phyloP scores from a whole-genome alignment of 2,329 filamentous ascomycete species.

The Curvularia lunata region DNA sequence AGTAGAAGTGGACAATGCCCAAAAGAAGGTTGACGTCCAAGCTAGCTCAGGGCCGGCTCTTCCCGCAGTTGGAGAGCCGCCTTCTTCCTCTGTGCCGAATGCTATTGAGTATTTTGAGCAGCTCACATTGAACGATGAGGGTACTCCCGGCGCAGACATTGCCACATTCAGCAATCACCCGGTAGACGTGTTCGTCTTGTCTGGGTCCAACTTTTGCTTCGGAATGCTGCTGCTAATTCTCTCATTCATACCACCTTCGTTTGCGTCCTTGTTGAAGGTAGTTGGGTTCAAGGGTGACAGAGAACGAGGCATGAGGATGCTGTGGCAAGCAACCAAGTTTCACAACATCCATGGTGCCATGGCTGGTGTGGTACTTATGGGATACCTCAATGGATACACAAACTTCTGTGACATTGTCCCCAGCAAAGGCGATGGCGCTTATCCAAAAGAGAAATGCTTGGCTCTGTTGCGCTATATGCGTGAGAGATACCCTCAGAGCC shows the following conservation, averaged over 20 bases:
- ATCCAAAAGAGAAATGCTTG: constrained; percentile 72
- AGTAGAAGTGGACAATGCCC: constrained; percentile 32
- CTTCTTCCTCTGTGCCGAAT: constrained; percentile 30
- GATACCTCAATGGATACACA: constrained; percentile 86
- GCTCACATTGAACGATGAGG: constrained; percentile 36
- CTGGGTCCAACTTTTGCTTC: constrained; percentile 87
- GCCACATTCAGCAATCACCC: constrained; percentile 71
- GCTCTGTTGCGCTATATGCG: constrained; percentile 76
- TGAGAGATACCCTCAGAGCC: constrained; percentile 76
- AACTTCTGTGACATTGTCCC: constrained; percentile 89
- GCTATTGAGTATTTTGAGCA: constrained; percentile 41
- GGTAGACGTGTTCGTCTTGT: constrained; percentile 87
- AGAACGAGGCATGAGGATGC: constrained; percentile 78
- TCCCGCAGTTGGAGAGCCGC: constrained; percentile 25
- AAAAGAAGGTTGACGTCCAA: constrained; percentile 29
- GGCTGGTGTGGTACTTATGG: constrained; percentile 78
- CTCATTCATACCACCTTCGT: constrained; percentile 91
- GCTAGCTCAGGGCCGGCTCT: constrained; percentile 36
- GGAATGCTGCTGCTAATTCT: constrained; percentile 84
- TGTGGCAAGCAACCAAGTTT: constrained; percentile 89
- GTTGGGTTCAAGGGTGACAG: constrained; percentile 92
- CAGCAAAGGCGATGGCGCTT: constrained; percentile 63
- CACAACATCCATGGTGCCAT: constrained; percentile 92
- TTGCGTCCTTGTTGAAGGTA: constrained; percentile 83
- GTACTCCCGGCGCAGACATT: constrained; percentile 56